These are phyloP conservation scores for Fusarium pseudonygamai DNA, from an alignment of 2,329 filamentous ascomycete species.

Conservation along the genomic window DNA sequence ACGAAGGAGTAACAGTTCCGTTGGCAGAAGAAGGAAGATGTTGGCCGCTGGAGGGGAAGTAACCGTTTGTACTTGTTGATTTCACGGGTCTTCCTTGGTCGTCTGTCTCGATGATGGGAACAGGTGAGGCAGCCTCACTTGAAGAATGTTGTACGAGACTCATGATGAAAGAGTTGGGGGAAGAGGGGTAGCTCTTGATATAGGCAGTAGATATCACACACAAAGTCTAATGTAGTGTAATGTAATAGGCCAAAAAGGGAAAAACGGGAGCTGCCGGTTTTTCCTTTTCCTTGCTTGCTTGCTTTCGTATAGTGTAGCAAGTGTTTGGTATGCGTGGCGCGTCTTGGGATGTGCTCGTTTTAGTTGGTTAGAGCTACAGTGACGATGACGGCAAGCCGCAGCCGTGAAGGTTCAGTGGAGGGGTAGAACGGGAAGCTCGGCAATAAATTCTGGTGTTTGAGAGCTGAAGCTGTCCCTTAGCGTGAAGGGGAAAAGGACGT, in stretches of 20 bases:
- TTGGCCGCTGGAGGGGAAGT: conserved; percentile 32
- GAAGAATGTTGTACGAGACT: conserved; percentile 30
- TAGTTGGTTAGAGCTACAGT: conserved; percentile 21
- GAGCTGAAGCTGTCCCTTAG: background rate
- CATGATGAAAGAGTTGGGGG: conserved; percentile 33
- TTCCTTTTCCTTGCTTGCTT: background rate
- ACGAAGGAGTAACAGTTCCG: conserved; percentile 30
- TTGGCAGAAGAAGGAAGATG: conserved; percentile 40
- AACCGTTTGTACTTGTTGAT: conserved; percentile 46
- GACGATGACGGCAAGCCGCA: conserved; percentile 33
- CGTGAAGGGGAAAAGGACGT: background rate
- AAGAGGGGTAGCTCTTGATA: conserved; percentile 20
- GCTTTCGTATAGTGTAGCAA: background rate
- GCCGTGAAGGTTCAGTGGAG: conserved; percentile 13
- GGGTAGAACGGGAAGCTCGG: conserved; percentile 25
- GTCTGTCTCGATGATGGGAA: conserved; percentile 47
- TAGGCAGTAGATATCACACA: background rate
- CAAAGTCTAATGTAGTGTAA: conserved; percentile 1
- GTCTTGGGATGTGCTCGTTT: background rate
- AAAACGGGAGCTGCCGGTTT: conserved; percentile 28
- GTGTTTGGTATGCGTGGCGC: conserved; percentile 5
- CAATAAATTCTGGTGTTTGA: background rate
- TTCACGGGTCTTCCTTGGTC: conserved; percentile 39
- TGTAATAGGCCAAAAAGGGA: conserved; percentile 3
- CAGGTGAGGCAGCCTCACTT: conserved; percentile 36